Evolutionary conservation across 176 grass and related monocot species (phyloP).

Genomic region (Dactylis glomerata): DNA sequence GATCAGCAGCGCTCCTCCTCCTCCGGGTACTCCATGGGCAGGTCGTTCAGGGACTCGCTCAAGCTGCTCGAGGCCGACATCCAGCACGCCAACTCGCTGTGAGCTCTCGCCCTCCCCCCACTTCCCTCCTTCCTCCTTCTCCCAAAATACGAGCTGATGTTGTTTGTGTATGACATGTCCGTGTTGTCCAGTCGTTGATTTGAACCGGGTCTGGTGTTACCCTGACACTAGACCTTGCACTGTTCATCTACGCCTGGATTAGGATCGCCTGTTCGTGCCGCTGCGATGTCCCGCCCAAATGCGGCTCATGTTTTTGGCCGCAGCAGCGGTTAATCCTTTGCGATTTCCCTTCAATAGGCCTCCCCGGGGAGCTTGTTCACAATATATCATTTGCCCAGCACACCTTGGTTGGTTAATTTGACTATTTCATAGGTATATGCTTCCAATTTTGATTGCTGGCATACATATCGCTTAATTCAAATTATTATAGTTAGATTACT

Average conservation of each 20-base stretch:
- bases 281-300: neutral
- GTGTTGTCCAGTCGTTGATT: neutral
- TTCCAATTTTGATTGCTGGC: neutral
- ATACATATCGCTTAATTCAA: neutral
- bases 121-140: neutral
- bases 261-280: neutral
- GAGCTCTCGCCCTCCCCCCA: constrained; percentile 9
- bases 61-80: constrained; percentile 93
- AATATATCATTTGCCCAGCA: neutral
- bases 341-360: neutral
- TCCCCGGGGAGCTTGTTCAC: neutral
- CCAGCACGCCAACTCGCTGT: constrained; percentile 93
- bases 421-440: neutral
- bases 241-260: neutral
- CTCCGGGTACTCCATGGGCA: constrained; percentile 46
- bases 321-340: neutral
- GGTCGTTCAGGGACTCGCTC: constrained; percentile 84
- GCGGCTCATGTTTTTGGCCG: neutral
- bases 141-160: neutral
- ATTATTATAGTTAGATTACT: neutral
- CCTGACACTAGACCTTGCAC: neutral
- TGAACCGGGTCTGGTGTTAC: neutral
- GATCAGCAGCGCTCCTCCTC: constrained; percentile 3
- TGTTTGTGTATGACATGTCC: neutral
- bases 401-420: neutral